Evolutionary conservation across 2,329 filamentous ascomycete species (phyloP).

Genomic region (Colletotrichum sp.): DNA sequence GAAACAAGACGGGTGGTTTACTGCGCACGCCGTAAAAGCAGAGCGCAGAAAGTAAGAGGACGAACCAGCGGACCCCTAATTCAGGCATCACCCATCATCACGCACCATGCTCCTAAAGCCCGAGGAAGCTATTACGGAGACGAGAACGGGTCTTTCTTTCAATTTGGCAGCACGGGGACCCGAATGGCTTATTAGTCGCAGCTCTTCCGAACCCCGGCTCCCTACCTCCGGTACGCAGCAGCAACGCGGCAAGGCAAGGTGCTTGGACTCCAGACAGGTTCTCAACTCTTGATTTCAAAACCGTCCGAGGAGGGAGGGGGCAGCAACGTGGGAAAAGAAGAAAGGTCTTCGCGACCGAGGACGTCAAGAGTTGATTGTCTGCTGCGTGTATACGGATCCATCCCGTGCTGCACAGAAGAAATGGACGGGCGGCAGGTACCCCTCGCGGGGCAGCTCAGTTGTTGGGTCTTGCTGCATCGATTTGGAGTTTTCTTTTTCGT

Average conservation of each 20-base stretch:
- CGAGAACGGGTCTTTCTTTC: not conserved
- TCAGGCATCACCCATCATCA: conserved; percentile 3
- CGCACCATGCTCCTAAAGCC: not conserved
- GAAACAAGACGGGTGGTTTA: not conserved
- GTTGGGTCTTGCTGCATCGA: not conserved
- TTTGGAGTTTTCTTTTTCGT: conserved; percentile 10
- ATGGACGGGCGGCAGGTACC: not conserved
- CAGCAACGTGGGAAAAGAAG: not conserved
- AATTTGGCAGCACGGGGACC: not conserved
- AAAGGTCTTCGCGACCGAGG: not conserved
- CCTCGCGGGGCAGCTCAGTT: not conserved
- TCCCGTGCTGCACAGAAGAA: not conserved
- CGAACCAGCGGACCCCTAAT: not conserved
- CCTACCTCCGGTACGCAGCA: not conserved
- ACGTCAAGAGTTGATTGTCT: not conserved
- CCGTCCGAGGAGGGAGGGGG: not conserved
- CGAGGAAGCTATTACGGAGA: not conserved
- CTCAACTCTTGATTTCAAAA: not conserved
- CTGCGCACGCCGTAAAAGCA: no score
- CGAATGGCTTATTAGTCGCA: not conserved
- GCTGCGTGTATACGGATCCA: not conserved
- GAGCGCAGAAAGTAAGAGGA: not conserved
- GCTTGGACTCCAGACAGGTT: not conserved
- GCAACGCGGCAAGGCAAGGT: not conserved
- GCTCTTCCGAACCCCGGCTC: not conserved